A percentile compares a stretch with the other conserved stretches of the same genome.
These are phyloP conservation scores for Eucalyptus erythrocorys DNA, from an alignment of 345 rosid species.

Conservation along the genomic window DNA sequence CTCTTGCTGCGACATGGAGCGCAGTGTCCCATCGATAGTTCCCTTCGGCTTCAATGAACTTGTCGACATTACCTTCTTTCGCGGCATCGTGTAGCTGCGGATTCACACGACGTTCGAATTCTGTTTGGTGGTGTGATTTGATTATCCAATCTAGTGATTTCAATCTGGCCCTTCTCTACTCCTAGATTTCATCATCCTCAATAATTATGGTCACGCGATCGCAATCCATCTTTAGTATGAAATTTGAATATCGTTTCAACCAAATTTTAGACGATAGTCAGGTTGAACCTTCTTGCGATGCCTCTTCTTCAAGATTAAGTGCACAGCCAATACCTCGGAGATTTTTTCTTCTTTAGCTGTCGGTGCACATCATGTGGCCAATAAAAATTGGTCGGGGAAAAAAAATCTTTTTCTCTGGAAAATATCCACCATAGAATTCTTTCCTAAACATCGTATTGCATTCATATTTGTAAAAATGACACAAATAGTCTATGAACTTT, in stretches of 20 bases:
- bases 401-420: neutral
- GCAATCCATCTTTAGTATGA: neutral
- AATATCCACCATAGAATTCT: neutral
- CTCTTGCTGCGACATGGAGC: neutral
- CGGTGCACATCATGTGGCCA: neutral
- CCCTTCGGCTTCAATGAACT: neutral
- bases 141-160: neutral
- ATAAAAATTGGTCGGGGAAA: neutral
- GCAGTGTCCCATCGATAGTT: neutral
- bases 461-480: too few species aligned
- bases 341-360: neutral
- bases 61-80: neutral
- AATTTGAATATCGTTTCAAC: neutral
- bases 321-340: neutral
- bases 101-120: neutral
- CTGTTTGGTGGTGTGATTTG: neutral
- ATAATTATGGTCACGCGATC: neutral
- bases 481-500: too few species aligned
- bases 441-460: neutral
- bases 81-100: neutral
- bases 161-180: neutral
- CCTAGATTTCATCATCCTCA: neutral
- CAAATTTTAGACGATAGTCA: neutral
- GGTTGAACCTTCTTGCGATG: neutral
- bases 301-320: neutral